Evolutionary conservation across 768 basidiomycete species (phyloP), one percentile per base, ranked within the genome.

Genomic region (Amanita fuliginea): DNA sequence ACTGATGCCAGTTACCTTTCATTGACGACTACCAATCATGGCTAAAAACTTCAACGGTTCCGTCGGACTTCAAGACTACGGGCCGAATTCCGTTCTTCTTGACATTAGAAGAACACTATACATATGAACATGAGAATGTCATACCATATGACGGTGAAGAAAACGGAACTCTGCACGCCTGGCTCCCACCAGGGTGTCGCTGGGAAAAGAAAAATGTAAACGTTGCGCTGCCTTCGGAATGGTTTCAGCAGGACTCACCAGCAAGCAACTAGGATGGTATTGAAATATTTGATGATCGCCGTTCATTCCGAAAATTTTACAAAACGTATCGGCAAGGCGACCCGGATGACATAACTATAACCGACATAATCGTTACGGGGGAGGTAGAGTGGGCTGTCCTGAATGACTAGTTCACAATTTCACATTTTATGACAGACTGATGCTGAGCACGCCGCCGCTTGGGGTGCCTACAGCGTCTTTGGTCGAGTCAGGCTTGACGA

Each of bases 401-500:
- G 16, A 30, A 13, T 9, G 11, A 33, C 11, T 14, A 42, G 14
- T 32, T 26, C 39, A 14, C 24, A n/a, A 35, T 28, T 14, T 41
- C 40, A 33, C 40, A 30, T 14, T 19, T 41, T 42, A 32, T 47
- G 37, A 3, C 55, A 78, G 77, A 74, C 74, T 5, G 76, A 76
- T 47, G 64, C 65, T 33, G 63, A 60, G 14, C 67, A 74, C 52
- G 66, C 69, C 19, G 60, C 64, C 16, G 76, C 76, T 2, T 85
- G 81, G 83, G 80, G 77, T 2, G 70, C 66, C 3, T 76, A 73
- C 49, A 69, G 63, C 42, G 66, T 83, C 44, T 60, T 76, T 36
- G 83, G 83, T 33, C 74, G 80, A 26, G 65, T 84, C 11, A 67
- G 83, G 26, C 62, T 76, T 6, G 66, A 67, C 34, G 83, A 85